Conservation (phyloP, 2,329 filamentous ascomycete species). For the Talaromyces sp. region DNA sequence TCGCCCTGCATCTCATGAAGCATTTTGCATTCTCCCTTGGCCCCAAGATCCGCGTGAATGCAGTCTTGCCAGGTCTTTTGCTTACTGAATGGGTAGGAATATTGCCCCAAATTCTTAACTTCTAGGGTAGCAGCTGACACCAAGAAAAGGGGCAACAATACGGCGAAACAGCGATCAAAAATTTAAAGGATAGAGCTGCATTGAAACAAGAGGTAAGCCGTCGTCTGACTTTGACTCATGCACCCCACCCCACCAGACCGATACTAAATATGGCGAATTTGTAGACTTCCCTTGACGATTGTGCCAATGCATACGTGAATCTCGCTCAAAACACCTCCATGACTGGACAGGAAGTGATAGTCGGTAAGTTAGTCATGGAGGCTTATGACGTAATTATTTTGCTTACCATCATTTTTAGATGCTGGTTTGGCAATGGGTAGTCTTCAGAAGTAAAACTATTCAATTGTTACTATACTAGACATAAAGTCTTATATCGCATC, state of each 20-base stretch:
- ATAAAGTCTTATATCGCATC: too few species aligned
- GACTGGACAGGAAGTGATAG: slow-evolving; percentile 27
- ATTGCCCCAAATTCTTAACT: neutral
- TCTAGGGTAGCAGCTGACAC: neutral
- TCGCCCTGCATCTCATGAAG: slow-evolving; percentile 54
- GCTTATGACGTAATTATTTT: neutral
- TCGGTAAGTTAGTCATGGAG: slow-evolving; percentile 16
- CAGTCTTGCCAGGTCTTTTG: slow-evolving; percentile 51
- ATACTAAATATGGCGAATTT: neutral
- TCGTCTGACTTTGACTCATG: neutral
- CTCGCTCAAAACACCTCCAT: slow-evolving; percentile 26
- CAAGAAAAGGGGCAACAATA: neutral
- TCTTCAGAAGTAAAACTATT: neutral
- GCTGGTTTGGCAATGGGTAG: neutral
- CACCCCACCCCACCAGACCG: neutral
- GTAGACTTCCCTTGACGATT: slow-evolving; percentile 24
- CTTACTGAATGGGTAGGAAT: slow-evolving; percentile 52
- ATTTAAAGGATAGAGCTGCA: neutral
- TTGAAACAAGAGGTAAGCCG: neutral
- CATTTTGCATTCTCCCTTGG: slow-evolving; percentile 40
- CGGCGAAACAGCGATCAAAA: neutral
- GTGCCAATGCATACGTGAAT: slow-evolving; percentile 20
- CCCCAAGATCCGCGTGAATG: slow-evolving; percentile 54
- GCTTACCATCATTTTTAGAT: neutral
- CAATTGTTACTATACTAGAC: too few species aligned